phyloP scores from a whole-genome alignment of 495 filamentous ascomycete genomes.

The Aspergillus incahuasiensis region DNA sequence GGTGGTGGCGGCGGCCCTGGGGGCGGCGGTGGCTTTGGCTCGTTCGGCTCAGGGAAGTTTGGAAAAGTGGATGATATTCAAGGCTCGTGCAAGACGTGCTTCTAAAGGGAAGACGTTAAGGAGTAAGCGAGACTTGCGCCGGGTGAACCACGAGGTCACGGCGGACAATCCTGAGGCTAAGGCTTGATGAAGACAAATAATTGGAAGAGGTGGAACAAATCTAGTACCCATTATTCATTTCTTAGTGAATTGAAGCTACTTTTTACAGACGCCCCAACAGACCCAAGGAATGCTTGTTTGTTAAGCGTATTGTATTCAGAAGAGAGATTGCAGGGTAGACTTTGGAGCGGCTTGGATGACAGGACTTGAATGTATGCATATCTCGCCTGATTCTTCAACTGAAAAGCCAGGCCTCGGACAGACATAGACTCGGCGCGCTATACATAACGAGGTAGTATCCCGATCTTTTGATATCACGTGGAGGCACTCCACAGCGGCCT shows the following conservation, averaged over 20 bases:
- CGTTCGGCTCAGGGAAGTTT: constrained; percentile 29
- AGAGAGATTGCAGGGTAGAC: too few relatives aligned
- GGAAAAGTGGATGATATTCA: constrained; percentile 41
- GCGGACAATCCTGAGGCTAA: too few relatives aligned
- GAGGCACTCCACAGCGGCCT: background rate
- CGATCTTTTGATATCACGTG: background rate
- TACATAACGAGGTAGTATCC: background rate
- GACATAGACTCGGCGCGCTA: background rate
- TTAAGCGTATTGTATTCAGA: too few relatives aligned
- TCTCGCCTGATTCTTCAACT: background rate
- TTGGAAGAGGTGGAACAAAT: background rate
- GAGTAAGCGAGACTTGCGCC: background rate
- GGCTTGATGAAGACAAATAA: too few relatives aligned
- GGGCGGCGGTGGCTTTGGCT: constrained; percentile 27
- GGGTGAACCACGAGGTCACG: too few relatives aligned
- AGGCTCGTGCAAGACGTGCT: constrained; percentile 29
- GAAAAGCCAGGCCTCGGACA: background rate
- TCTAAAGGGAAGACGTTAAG: constrained; percentile 23
- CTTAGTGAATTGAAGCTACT: background rate
- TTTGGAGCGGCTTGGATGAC: too few relatives aligned
- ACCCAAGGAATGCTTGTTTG: too few relatives aligned
- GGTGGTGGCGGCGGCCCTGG: constrained; percentile 22
- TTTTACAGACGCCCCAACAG: background rate
- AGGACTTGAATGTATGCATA: too few relatives aligned
- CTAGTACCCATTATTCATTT: background rate